phyloP scores from a whole-genome alignment of 306 rosid species.

The Trifolium subterraneum region DNA sequence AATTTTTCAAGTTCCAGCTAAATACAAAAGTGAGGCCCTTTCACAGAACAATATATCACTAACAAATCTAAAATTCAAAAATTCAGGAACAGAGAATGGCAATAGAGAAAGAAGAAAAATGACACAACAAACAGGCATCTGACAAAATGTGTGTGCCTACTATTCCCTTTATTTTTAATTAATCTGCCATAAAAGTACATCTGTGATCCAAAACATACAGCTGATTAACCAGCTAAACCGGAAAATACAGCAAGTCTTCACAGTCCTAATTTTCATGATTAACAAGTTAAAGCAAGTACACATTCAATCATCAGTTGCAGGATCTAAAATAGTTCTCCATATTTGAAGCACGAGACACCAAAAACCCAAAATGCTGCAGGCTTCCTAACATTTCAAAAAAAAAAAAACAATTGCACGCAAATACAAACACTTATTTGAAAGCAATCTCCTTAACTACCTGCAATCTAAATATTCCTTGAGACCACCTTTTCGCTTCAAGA shows the following conservation, averaged over 20 bases:
- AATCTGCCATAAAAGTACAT: conserved; percentile 26
- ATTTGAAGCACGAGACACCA: conserved; percentile 15
- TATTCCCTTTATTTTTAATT: conserved; percentile 4
- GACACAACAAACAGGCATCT: conserved; percentile 26
- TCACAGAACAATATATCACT: conserved; percentile 8
- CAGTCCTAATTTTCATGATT: conserved; percentile 25
- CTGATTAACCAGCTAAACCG: conserved; percentile 25
- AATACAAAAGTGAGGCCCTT: conserved; percentile 10
- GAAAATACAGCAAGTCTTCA: conserved; percentile 30
- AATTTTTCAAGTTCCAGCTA: conserved; percentile 25
- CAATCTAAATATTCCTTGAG: conserved; percentile 88
- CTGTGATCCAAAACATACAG: conserved; percentile 26
- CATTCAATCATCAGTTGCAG: conserved; percentile 26
- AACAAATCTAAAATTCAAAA: conserved; percentile 34
- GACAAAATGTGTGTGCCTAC: conserved; percentile 15
- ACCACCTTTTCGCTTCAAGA: conserved; percentile 95
- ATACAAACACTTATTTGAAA: conserved; percentile 39
- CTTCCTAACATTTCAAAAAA: conserved; percentile 37
- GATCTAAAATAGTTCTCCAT: conserved; percentile 9
- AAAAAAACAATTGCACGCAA: conserved; percentile 39
- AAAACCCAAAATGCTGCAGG: conserved; percentile 21
- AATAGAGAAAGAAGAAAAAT: conserved; percentile 1
- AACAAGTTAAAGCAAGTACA: conserved; percentile 30
- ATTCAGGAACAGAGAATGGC: conserved; percentile 17
- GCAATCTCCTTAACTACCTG: conserved; percentile 75